Percentiles rank a stretch among this genome's conserved stretches.
These are phyloP conservation scores for Schizonepeta tenuifolia DNA, from an alignment of 257 asterid genomes.

Conservation along the genomic window DNA sequence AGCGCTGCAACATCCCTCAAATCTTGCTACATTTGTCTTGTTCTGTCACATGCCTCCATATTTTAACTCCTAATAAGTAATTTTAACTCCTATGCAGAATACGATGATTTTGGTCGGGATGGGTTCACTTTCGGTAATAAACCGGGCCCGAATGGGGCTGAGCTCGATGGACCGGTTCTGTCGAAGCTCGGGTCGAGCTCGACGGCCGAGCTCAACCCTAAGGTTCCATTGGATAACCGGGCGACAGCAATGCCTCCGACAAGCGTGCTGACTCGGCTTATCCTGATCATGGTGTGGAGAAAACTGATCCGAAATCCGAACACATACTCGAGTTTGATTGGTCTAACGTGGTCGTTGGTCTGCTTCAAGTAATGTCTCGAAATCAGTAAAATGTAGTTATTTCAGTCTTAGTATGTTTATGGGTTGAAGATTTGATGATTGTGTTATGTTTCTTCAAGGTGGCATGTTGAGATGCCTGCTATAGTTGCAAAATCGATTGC, in stretches of 20 bases:
- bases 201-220: slow-evolving; percentile 83
- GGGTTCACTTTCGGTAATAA: slow-evolving; percentile 57
- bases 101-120: slow-evolving; percentile 81
- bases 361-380: slow-evolving; percentile 46
- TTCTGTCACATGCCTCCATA: slow-evolving; percentile 34
- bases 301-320: slow-evolving; percentile 70
- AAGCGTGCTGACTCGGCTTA: slow-evolving; percentile 74
- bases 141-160: slow-evolving; percentile 41
- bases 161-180: slow-evolving; percentile 58
- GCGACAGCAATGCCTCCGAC: slow-evolving; percentile 67
- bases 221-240: slow-evolving; percentile 47
- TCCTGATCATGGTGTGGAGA: slow-evolving; percentile 79
- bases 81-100: slow-evolving; percentile 46
- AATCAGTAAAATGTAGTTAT: not conserved
- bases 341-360: slow-evolving; percentile 71
- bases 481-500: slow-evolving; percentile 62
- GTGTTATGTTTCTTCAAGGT: slow-evolving; percentile 38
- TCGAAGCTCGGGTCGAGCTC: slow-evolving; percentile 93
- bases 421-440: not conserved
- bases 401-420: not conserved
- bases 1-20: slow-evolving; percentile 39
- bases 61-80: too few relatives aligned
- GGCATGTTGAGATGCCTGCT: slow-evolving; percentile 77
- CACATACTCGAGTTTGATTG: slow-evolving; percentile 70
- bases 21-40: slow-evolving; percentile 54